Evolutionary conservation across 768 basidiomycete species (phyloP).

Genomic region (Lepiota subincarnata): DNA sequence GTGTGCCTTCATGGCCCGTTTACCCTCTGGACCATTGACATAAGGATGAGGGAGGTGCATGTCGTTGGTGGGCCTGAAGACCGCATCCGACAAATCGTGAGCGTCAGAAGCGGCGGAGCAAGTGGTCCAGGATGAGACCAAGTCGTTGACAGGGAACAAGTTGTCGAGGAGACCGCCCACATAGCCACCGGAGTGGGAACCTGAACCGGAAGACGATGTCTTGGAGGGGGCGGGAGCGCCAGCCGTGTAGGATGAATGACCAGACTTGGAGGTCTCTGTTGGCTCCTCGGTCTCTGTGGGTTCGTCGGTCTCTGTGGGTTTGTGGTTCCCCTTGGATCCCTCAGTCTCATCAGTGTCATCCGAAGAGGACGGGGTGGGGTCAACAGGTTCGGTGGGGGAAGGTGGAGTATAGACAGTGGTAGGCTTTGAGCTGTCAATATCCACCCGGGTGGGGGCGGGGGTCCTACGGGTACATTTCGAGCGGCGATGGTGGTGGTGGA

Average conservation of each 20-base stretch:
- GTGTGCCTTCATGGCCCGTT: conserved; percentile 44
- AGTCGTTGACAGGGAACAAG: conserved; percentile 39
- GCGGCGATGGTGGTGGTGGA: conserved; percentile 17
- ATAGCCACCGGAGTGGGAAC: conserved; percentile 3
- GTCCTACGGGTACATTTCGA: conserved; percentile 6
- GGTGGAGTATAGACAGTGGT: not conserved
- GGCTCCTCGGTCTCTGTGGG: not conserved
- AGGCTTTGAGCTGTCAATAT: not conserved
- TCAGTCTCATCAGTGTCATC: not conserved
- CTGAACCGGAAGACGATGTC: conserved; percentile 10
- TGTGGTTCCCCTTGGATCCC: not conserved
- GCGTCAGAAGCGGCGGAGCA: conserved; percentile 27
- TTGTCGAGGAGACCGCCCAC: conserved; percentile 21
- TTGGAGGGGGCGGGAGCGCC: not conserved
- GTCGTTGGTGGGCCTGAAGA: conserved; percentile 39
- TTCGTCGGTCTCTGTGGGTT: not conserved
- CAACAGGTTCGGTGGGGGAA: not conserved
- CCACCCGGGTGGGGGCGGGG: not conserved
- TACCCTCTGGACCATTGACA: conserved; percentile 46
- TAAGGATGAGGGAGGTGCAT: conserved; percentile 38
- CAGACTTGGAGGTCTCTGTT: conserved; percentile 1
- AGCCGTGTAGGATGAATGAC: not conserved
- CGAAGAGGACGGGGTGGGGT: not conserved
- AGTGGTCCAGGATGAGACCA: conserved; percentile 43
- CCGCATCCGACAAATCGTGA: conserved; percentile 39